Evolutionary conservation across 768 basidiomycete species (phyloP).

Genomic region (Amanita jacksonii): DNA sequence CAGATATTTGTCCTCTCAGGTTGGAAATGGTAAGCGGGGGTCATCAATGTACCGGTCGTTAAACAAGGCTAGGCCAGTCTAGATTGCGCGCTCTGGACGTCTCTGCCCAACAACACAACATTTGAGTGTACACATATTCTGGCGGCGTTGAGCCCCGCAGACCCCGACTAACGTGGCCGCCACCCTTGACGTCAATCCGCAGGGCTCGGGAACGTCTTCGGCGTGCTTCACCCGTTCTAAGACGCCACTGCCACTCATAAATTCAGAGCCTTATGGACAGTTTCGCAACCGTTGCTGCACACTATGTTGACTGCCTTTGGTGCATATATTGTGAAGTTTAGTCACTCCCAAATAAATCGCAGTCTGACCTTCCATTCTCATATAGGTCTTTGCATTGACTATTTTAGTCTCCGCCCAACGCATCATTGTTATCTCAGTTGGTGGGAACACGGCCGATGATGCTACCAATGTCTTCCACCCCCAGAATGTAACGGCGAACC

Average conservation of each 20-base stretch:
- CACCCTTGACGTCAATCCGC: too few relatives aligned
- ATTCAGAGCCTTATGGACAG: neutral
- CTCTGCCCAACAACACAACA: too few relatives aligned
- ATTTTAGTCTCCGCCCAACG: slow-evolving; percentile 24
- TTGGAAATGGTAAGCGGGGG: too few relatives aligned
- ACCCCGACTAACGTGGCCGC: too few relatives aligned
- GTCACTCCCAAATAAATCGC: too few relatives aligned
- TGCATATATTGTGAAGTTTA: neutral
- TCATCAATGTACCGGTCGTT: too few relatives aligned
- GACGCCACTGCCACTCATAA: neutral
- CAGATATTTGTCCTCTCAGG: too few relatives aligned
- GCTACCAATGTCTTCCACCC: slow-evolving; percentile 38
- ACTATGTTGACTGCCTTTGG: neutral
- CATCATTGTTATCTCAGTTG: slow-evolving; percentile 37
- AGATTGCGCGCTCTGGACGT: too few relatives aligned
- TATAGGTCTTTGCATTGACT: slow-evolving; percentile 12
- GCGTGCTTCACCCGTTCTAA: neutral
- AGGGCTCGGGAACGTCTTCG: neutral
- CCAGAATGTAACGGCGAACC: slow-evolving; percentile 29
- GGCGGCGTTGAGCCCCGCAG: too few relatives aligned
- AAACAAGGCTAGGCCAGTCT: too few relatives aligned
- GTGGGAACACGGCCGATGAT: slow-evolving; percentile 34
- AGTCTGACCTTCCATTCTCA: neutral
- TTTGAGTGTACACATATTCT: too few relatives aligned
- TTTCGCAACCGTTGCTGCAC: neutral